A percentile compares a stretch with the other conserved stretches of the same genome.
Evolutionary conservation across 1,139 yeast genomes (phyloP).

Genomic region (Groenewaldozyma sp.): DNA sequence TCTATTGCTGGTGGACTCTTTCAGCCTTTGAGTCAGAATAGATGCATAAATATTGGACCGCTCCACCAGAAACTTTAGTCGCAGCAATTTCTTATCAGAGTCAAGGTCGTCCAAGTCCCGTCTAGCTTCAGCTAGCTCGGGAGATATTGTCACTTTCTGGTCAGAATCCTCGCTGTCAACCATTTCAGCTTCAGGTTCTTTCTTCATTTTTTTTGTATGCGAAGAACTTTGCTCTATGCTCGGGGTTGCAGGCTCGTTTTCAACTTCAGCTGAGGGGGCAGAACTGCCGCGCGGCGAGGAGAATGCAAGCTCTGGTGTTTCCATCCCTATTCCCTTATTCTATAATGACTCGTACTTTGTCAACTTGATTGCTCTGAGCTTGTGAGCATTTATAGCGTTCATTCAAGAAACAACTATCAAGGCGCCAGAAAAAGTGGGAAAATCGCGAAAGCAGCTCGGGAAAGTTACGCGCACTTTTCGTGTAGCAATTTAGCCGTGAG

Average conservation of each 20-base stretch:
- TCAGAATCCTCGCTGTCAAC: slow-evolving; percentile 3
- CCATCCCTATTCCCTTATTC: no score
- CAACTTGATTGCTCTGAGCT: no score
- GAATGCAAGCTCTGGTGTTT: slow-evolving; percentile 1
- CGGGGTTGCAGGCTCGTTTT: slow-evolving; percentile 4
- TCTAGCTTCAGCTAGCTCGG: not conserved
- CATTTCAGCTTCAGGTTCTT: not conserved
- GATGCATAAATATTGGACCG: slow-evolving; percentile 78
- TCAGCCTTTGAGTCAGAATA: slow-evolving; percentile 68
- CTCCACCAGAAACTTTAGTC: slow-evolving; percentile 63
- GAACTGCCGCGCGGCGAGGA: slow-evolving; percentile 2
- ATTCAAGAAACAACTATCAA: no score
- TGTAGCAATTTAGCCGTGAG: no score
- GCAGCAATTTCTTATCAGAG: slow-evolving; percentile 41
- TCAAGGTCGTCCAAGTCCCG: slow-evolving; percentile 13
- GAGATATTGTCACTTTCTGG: no score
- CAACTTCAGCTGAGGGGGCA: not conserved
- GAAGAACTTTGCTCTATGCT: no score
- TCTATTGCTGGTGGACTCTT: slow-evolving; percentile 8
- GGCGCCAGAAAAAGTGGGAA: no score
- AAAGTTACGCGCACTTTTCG: no score
- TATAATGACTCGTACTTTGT: no score
- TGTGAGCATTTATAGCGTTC: no score
- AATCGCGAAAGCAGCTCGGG: no score
- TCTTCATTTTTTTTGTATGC: not conserved